Conservation (phyloP, 2,329 filamentous ascomycete species). For the Colletotrichum noveboracense region DNA sequence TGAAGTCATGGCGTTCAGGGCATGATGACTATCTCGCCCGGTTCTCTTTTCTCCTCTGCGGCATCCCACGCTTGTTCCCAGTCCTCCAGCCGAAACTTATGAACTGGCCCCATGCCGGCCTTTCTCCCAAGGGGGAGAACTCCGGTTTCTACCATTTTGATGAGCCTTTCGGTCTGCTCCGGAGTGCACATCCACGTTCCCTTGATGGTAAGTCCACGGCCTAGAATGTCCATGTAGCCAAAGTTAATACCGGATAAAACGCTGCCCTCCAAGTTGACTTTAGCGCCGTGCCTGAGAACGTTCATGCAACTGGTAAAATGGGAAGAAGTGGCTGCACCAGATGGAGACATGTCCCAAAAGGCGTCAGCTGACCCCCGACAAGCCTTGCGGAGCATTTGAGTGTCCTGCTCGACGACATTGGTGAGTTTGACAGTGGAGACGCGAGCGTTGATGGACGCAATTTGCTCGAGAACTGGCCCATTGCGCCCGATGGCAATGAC, state of each 20-base stretch:
- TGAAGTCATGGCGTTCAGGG: background rate
- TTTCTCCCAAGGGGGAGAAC: background rate
- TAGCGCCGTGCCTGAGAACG: background rate
- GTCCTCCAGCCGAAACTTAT: background rate
- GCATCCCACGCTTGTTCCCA: background rate
- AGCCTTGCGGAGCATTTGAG: constrained; percentile 22
- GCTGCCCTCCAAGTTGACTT: background rate
- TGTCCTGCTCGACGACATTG: constrained; percentile 41
- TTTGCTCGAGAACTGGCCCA: constrained; percentile 30
- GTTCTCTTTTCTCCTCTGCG: background rate
- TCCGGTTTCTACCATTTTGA: background rate
- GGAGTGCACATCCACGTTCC: background rate
- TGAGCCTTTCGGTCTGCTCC: background rate
- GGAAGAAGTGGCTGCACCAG: background rate
- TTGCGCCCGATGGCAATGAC: constrained; percentile 58
- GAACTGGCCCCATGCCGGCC: background rate
- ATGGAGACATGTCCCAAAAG: background rate
- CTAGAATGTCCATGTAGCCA: background rate
- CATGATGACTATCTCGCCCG: background rate
- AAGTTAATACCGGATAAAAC: background rate
- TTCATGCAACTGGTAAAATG: background rate
- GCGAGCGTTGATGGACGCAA: constrained; percentile 29
- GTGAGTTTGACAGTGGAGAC: constrained; percentile 44
- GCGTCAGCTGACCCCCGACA: background rate
- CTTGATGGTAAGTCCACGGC: background rate